Evolutionary conservation across 441 rosid genomes (phyloP).

Genomic region (Hura crepitans): DNA sequence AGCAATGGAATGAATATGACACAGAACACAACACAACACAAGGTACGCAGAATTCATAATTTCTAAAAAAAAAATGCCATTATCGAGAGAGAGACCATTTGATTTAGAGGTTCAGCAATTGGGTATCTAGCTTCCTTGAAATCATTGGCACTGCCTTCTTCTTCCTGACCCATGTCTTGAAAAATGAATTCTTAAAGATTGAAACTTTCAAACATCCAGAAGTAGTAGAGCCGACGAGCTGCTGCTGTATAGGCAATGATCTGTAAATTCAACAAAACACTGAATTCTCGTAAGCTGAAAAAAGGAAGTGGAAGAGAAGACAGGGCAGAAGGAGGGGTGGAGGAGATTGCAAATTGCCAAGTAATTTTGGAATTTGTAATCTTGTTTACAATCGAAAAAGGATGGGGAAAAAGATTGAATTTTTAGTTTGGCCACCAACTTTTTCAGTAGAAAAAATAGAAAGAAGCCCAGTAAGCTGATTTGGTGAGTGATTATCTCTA

Average conservation of each 20-base stretch:
- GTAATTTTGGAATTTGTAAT: neutral
- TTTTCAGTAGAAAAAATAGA: neutral
- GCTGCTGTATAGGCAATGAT: neutral
- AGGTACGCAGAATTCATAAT: neutral
- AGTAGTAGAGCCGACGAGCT: neutral
- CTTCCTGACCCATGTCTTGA: constrained; percentile 38
- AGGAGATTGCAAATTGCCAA: neutral
- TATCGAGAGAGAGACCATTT: constrained; percentile 20
- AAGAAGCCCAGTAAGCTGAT: neutral
- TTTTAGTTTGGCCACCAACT: neutral
- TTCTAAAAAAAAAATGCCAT: neutral
- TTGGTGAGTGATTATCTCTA: neutral
- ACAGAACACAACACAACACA: neutral
- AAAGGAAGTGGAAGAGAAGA: neutral
- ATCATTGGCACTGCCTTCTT: constrained; percentile 18
- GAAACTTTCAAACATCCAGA: constrained; percentile 13
- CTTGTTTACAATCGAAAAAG: neutral
- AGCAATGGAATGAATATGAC: neutral
- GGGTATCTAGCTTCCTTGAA: constrained; percentile 20
- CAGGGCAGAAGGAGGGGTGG: neutral
- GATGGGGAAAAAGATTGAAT: too few species aligned
- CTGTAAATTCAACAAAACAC: neutral
- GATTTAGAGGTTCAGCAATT: constrained; percentile 28
- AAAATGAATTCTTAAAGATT: constrained; percentile 12
- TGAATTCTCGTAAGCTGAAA: neutral